These are phyloP conservation scores for Silybum marianum DNA, from an alignment of 129 eudicot genomes.

Conservation along the genomic window DNA sequence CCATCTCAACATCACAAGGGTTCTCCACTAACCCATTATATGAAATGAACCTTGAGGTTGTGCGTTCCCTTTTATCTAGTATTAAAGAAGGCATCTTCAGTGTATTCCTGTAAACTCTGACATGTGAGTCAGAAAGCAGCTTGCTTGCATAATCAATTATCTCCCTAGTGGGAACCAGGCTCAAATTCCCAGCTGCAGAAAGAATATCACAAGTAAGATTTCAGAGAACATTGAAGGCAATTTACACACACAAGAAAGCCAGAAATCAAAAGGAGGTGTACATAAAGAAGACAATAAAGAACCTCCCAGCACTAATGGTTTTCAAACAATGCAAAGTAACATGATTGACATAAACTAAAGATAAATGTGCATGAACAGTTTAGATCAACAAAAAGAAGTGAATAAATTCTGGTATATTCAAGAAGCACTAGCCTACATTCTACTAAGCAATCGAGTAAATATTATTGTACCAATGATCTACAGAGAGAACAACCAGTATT, in stretches of 20 bases:
- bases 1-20: conserved; percentile 72
- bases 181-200: conserved; percentile 61
- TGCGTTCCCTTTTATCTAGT: conserved; percentile 63
- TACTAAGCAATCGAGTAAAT: neutral
- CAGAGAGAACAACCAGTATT: neutral
- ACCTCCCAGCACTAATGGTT: neutral
- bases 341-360: neutral
- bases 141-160: conserved; percentile 47
- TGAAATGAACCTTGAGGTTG: conserved; percentile 58
- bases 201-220: neutral
- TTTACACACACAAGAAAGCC: neutral
- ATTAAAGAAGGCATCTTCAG: conserved; percentile 84
- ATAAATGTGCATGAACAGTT: neutral
- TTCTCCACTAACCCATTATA: conserved; percentile 75
- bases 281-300: neutral
- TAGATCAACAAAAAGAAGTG: neutral
- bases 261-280: neutral
- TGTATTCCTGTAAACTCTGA: conserved; percentile 44
- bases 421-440: neutral
- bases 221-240: neutral
- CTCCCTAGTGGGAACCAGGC: conserved; percentile 57
- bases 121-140: conserved; percentile 59
- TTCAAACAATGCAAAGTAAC: neutral
- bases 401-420: neutral
- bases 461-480: neutral